Evolutionary conservation across 345 rosid species (phyloP).

Genomic region (Gossypium arboreum): DNA sequence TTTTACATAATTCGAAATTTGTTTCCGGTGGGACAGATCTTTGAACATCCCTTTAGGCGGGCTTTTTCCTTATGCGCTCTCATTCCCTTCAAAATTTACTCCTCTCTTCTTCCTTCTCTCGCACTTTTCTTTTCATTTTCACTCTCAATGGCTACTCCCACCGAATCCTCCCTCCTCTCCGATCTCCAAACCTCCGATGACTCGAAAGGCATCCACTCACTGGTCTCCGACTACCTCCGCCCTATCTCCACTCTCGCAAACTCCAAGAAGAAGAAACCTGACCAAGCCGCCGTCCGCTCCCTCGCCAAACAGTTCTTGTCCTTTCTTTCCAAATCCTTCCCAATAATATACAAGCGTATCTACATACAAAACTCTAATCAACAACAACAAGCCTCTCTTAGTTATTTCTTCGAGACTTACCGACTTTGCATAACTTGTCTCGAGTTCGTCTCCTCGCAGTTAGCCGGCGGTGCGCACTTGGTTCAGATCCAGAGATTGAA

Average conservation of each 20-base stretch:
- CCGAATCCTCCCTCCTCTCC: constrained; percentile 45
- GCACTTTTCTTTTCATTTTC: neutral
- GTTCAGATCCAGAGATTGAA: constrained; percentile 53
- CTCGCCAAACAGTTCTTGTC: constrained; percentile 70
- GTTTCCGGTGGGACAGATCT: neutral
- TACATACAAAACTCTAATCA: constrained; percentile 25
- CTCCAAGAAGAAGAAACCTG: constrained; percentile 25
- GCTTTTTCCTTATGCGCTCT: neutral
- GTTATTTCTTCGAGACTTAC: constrained; percentile 45
- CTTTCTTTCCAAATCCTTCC: constrained; percentile 63
- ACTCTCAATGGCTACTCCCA: constrained; percentile 41
- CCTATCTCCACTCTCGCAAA: constrained; percentile 38
- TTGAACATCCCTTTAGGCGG: constrained; percentile 10
- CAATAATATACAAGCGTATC: constrained; percentile 71
- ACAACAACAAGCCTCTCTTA: constrained; percentile 4
- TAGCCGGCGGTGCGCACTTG: constrained; percentile 54
- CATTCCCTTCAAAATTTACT: neutral
- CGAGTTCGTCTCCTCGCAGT: constrained; percentile 58
- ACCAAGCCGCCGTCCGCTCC: constrained; percentile 40
- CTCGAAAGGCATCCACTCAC: constrained; percentile 35
- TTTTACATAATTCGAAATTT: too few species aligned
- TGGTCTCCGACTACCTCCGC: constrained; percentile 53
- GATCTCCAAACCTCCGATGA: constrained; percentile 38
- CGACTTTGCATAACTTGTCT: constrained; percentile 65
- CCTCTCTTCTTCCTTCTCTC: neutral